Evolutionary conservation across 768 basidiomycete genomes (phyloP).

Genomic region (Imleria badia): DNA sequence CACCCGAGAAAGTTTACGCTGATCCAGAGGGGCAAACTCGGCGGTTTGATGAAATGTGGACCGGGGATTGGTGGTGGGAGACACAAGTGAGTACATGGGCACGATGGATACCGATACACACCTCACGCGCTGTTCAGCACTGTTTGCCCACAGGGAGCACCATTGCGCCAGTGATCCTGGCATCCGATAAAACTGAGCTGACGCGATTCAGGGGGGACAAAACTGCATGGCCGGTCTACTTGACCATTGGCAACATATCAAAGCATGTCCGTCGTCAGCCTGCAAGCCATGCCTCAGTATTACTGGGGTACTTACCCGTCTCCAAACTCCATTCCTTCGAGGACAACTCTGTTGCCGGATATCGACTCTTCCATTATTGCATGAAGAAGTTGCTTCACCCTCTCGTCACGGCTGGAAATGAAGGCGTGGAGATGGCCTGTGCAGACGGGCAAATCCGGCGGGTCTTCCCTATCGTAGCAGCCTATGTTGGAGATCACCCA

Average conservation of each 20-base stretch:
- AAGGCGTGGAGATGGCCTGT: not conserved
- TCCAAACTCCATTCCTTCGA: not conserved
- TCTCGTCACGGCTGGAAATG: not conserved
- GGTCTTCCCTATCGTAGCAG: not conserved
- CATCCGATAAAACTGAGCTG: not conserved
- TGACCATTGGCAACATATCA: not conserved
- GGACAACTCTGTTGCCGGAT: not conserved
- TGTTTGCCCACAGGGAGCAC: not conserved
- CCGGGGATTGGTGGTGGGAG: not conserved
- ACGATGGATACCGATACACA: fast-evolving
- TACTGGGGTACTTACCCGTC: not conserved
- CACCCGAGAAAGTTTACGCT: no score
- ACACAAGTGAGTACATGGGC: not conserved
- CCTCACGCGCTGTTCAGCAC: not conserved
- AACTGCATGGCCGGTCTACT: not conserved
- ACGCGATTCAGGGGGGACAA: not conserved
- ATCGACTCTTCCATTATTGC: not conserved
- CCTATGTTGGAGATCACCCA: not conserved
- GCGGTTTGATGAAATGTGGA: not conserved
- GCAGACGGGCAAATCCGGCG: not conserved
- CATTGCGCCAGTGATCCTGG: not conserved
- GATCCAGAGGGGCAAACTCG: no score
- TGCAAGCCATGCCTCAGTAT: no score
- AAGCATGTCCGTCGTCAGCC: not conserved
- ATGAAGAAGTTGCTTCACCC: not conserved